These are phyloP conservation scores for Calcarisporium arbuscula DNA, from an alignment of 2,329 filamentous ascomycete genomes.

Conservation along the genomic window DNA sequence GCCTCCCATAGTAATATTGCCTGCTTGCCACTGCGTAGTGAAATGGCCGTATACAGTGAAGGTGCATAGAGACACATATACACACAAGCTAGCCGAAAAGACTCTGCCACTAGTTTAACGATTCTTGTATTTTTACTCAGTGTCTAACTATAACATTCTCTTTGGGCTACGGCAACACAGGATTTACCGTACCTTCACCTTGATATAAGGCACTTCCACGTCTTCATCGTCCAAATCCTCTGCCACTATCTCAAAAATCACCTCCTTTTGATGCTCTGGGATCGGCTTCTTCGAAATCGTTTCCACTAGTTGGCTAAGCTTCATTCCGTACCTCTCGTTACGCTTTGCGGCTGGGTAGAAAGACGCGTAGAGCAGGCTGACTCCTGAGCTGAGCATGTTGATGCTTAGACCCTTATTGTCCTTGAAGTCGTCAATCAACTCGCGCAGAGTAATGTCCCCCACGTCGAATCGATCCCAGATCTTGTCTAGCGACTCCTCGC, in stretches of 20 bases:
- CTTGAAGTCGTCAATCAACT: constrained; percentile 79
- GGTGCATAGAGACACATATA: too few relatives aligned
- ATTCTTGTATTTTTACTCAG: too few relatives aligned
- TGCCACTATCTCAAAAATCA: constrained; percentile 93
- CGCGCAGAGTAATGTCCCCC: constrained; percentile 72
- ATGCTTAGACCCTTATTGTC: constrained; percentile 73
- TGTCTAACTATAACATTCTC: too few relatives aligned
- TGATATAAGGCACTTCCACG: constrained; percentile 94
- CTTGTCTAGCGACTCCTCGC: constrained; percentile 83
- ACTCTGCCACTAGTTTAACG: constrained; percentile 2
- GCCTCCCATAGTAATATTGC: too few relatives aligned
- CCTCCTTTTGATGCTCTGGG: constrained; percentile 84
- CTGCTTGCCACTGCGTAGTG: too few relatives aligned
- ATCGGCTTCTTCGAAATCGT: constrained; percentile 87
- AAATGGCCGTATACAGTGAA: too few relatives aligned
- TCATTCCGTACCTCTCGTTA: constrained; percentile 76
- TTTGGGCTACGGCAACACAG: too few relatives aligned
- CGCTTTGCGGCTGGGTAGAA: constrained; percentile 79
- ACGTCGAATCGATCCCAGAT: constrained; percentile 98
- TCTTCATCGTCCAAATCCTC: constrained; percentile 88
- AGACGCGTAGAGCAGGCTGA: constrained; percentile 86
- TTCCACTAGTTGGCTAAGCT: constrained; percentile 83
- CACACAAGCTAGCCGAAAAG: not conserved
- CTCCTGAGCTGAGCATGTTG: constrained; percentile 94
- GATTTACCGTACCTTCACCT: constrained; percentile 64